phyloP scores from a whole-genome alignment of 2,329 filamentous ascomycete genomes.

The Fusarium penzigii region DNA sequence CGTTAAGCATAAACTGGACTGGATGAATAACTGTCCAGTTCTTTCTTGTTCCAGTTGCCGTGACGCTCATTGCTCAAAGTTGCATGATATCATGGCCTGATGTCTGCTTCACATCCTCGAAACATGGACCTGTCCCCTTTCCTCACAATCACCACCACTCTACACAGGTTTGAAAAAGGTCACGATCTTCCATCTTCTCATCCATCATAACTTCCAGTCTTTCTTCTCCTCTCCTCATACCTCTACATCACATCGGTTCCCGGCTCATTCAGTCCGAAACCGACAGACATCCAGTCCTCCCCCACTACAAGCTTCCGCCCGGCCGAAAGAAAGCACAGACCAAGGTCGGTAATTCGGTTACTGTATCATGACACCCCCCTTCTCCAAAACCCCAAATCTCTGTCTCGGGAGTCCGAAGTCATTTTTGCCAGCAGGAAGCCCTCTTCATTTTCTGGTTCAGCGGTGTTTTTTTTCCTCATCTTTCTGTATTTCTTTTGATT shows the following conservation, averaged over 20 bases:
- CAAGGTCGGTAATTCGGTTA: slow-evolving; percentile 26
- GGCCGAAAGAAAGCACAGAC: slow-evolving; percentile 30
- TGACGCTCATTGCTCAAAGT: no score
- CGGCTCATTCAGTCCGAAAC: slow-evolving; percentile 15
- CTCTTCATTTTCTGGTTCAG: no score
- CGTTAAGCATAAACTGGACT: no score
- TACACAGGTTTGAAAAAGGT: not conserved
- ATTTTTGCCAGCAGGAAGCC: no score
- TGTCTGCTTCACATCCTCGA: slow-evolving; percentile 6
- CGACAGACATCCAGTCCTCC: slow-evolving; percentile 17
- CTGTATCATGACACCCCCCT: slow-evolving; percentile 1
- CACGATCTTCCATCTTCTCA: not conserved
- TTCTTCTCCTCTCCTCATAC: not conserved
- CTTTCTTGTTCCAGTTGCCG: no score
- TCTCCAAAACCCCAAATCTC: not conserved
- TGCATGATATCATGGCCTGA: slow-evolving; percentile 16
- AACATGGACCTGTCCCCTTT: not conserved
- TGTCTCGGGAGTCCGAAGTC: not conserved
- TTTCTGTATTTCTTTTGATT: no score
- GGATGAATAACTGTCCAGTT: no score
- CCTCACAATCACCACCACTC: not conserved
- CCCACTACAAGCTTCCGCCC: slow-evolving; percentile 25
- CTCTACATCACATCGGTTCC: slow-evolving; percentile 9
- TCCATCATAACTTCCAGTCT: not conserved
- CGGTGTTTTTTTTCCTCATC: no score